Conservation (phyloP, 73 alveolate species). For the Tetrahymena borealis region DNA sequence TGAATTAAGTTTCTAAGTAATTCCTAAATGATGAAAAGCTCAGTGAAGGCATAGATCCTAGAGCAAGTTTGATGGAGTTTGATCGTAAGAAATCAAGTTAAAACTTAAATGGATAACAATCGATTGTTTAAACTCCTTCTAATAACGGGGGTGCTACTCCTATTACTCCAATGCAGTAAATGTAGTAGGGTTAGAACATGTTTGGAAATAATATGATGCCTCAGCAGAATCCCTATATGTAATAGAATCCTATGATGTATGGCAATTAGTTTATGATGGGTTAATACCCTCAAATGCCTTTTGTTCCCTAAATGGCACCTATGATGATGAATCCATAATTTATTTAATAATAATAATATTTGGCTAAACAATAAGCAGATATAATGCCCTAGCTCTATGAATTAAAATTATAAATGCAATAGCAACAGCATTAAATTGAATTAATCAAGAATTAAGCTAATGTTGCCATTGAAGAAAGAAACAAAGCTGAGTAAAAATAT, state of each 20-base stretch:
- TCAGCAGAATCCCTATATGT: not conserved
- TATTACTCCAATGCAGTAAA: not conserved
- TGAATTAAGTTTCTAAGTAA: not conserved
- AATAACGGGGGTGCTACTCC: too few species aligned
- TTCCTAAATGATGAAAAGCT: not conserved
- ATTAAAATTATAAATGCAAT: not conserved
- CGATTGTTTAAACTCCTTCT: not conserved
- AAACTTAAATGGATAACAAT: not conserved
- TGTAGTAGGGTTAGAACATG: not conserved
- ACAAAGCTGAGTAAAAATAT: not conserved
- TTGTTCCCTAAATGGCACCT: not conserved
- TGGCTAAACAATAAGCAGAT: not conserved
- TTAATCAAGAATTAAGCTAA: not conserved
- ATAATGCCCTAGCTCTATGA: not conserved
- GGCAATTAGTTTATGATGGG: not conserved
- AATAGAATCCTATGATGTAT: not conserved
- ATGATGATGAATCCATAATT: not conserved
- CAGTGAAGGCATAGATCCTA: not conserved
- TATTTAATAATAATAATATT: not conserved
- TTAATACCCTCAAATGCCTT: not conserved
- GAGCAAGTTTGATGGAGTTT: not conserved
- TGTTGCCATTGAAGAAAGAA: not conserved
- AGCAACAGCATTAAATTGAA: not conserved
- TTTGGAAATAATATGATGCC: not conserved
- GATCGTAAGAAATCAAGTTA: not conserved